Evolutionary conservation across 345 rosid species (phyloP), one percentile per base, ranked within the genome.

Genomic region (Arabidopsis suecica): DNA sequence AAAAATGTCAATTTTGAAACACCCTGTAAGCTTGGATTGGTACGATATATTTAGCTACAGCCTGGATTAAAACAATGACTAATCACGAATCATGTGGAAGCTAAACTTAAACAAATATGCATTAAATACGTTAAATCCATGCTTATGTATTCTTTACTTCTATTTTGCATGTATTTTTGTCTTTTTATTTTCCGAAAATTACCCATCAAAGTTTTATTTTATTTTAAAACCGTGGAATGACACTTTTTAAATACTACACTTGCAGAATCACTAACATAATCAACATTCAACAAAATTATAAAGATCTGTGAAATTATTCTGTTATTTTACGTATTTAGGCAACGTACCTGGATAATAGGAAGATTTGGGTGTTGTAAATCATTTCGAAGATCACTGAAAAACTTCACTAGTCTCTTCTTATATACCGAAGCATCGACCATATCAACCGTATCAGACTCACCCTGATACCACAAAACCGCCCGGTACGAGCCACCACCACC

Each of bases 391-490:
- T 92, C 88, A 6, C 5, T 51, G 32, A 92, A 82, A 50, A 92
- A 81, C 49, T 72, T 76, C 25, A 81, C 78, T 75, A 89, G 79
- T 65, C 86, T 89, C 59, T 59, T 71, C 69, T 81, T 79, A 61
- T 87, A 92, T n/a, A 75, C 66, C 12, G 73, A 84, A 9, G 88
- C 91, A 62, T 89, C 93, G 4, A 78, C 77, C 48, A 65, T 67
- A 41, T 18, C 71, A 20, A 22, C 41, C 11, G 97, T 74, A 78
- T 90, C 97, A 11, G 86, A 80, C 81, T 92, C 97, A 40, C 99
- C 99, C 75, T 92, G 97, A 72, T 80, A 95, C 99, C 99, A 92
- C 61, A 95, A 84, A 79, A 91, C 77, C 22, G 80, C 85, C 81
- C 72, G 65, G 18, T 85, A 83, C 40, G 69, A 84, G n/a, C 86